Percentiles rank a stretch among this genome's conserved stretches.
Evolutionary conservation across 2,329 filamentous ascomycete species (phyloP).

Genomic region (Zasmidium angulare): DNA sequence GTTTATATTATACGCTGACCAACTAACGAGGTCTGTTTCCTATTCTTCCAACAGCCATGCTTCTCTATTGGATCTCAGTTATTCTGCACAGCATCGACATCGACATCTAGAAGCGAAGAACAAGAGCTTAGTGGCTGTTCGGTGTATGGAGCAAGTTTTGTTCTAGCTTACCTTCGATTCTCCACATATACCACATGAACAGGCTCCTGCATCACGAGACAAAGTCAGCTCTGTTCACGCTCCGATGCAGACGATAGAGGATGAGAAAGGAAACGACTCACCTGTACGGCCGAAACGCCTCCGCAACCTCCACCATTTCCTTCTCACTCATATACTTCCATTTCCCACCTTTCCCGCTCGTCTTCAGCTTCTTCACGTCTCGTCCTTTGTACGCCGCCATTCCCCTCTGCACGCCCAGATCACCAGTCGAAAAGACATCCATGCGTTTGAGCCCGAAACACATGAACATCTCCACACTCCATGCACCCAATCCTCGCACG

Average conservation of each 20-base stretch:
- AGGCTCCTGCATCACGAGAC: slow-evolving; percentile 74
- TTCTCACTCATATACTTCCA: slow-evolving; percentile 97
- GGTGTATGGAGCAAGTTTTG: too few species aligned
- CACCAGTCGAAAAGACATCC: slow-evolving; percentile 90
- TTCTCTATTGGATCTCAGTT: slow-evolving; percentile 7
- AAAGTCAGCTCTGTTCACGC: too few species aligned
- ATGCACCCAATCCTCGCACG: slow-evolving; percentile 81
- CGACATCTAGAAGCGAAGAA: too few species aligned
- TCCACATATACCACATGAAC: slow-evolving; percentile 99
- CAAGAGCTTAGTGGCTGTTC: too few species aligned
- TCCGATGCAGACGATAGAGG: too few species aligned
- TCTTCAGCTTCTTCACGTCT: slow-evolving; percentile 81
- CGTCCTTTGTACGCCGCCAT: slow-evolving; percentile 85
- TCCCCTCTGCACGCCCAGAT: slow-evolving; percentile 90
- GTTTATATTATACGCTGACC: too few species aligned
- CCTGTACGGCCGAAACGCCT: slow-evolving; percentile 79
- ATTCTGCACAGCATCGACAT: slow-evolving; percentile 23
- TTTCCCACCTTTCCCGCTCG: slow-evolving; percentile 70
- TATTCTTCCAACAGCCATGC: too few species aligned
- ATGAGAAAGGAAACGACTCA: slow-evolving; percentile 40
- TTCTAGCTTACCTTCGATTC: slow-evolving; percentile 27
- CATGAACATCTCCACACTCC: slow-evolving; percentile 98
- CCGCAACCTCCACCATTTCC: slow-evolving; percentile 83
- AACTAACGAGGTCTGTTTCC: too few species aligned
- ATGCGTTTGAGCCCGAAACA: slow-evolving; percentile 91